phyloP scores from a whole-genome alignment of 2,329 filamentous ascomycete genomes.

The Phyllosticta paracitricarpa region DNA sequence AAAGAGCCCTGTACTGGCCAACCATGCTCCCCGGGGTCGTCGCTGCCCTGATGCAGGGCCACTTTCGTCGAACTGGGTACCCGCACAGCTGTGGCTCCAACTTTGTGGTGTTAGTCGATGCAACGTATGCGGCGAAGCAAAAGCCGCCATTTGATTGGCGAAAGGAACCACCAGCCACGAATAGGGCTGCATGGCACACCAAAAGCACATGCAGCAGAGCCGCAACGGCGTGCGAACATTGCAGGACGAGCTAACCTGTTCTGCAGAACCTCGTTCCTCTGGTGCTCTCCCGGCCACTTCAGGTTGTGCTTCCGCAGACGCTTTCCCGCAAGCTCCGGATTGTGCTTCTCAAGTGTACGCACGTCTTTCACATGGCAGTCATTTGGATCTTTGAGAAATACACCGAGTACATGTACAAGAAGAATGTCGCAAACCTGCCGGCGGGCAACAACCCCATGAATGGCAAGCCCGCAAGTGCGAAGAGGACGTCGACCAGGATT shows the following conservation, averaged over 20 bases:
- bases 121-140: constrained; percentile 10
- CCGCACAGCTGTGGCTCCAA: not conserved
- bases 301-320: constrained; percentile 56
- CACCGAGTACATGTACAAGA: constrained; percentile 16
- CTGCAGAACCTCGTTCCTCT: constrained; percentile 62
- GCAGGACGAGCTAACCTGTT: constrained; percentile 16
- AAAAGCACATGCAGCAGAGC: not conserved
- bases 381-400: constrained; percentile 58
- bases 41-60: not conserved
- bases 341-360: constrained; percentile 48
- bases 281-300: constrained; percentile 62
- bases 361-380: constrained; percentile 57
- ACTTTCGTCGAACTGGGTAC: not conserved
- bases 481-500: not conserved
- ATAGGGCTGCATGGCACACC: constrained; percentile 11
- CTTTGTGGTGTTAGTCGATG: constrained; percentile 1
- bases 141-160: constrained; percentile 5
- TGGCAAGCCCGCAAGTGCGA: constrained; percentile 2
- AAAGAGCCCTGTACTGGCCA: not conserved
- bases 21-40: not conserved
- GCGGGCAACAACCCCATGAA: constrained; percentile 1
- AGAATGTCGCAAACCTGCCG: not conserved
- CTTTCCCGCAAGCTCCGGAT: constrained; percentile 53
- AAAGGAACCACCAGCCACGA: constrained; percentile 4
- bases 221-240: not conserved